Percentiles rank a stretch among this genome's conserved stretches.
Evolutionary conservation across 345 rosid genomes (phyloP).

Genomic region (Eucalyptus tenuipes): DNA sequence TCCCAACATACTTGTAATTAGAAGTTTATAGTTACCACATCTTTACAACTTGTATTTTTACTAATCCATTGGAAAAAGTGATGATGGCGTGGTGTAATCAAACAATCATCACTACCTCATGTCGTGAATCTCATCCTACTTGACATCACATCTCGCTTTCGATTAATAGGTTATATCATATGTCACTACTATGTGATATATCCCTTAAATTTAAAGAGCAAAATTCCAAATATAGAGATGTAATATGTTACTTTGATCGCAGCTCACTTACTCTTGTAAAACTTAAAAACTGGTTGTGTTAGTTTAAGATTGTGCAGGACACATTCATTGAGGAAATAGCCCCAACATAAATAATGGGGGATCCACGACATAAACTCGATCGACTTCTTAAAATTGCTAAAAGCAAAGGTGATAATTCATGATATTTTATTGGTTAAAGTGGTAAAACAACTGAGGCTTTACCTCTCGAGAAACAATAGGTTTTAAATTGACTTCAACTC

Average conservation of each 20-base stretch:
- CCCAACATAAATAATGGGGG: background rate
- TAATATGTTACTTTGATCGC: accelerated
- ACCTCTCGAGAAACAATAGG: background rate
- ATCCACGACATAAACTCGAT: background rate
- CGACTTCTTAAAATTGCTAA: background rate
- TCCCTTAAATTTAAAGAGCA: background rate
- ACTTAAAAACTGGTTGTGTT: accelerated
- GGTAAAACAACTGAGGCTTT: background rate
- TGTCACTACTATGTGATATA: background rate
- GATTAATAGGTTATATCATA: accelerated
- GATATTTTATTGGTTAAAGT: background rate
- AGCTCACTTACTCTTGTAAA: accelerated
- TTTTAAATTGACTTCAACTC: background rate
- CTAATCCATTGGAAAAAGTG: background rate
- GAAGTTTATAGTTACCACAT: background rate
- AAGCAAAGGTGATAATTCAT: background rate
- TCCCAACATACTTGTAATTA: background rate
- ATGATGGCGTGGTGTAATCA: background rate
- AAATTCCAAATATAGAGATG: background rate
- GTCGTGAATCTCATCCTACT: background rate
- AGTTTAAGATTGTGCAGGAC: background rate
- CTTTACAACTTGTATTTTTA: background rate
- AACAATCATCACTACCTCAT: background rate
- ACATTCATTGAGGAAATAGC: background rate
- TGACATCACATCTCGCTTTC: background rate